Percentiles rank a stretch among this genome's conserved stretches.
These are phyloP conservation scores for Trametes hirsuta DNA, from an alignment of 1,284 basidiomycete genomes.

Conservation along the genomic window DNA sequence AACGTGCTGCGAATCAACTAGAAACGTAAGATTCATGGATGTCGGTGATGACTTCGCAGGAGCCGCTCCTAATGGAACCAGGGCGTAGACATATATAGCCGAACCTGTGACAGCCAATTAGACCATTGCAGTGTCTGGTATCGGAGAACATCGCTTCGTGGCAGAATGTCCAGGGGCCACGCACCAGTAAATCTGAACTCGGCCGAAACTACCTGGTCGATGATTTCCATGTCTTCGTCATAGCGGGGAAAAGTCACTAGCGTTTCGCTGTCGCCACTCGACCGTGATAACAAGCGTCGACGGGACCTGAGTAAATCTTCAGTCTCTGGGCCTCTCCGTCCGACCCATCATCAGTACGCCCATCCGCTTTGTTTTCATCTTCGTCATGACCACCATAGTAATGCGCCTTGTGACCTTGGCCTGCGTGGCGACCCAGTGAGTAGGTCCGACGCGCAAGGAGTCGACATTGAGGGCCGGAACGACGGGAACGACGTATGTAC, in stretches of 20 bases:
- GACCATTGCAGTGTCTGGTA: not conserved
- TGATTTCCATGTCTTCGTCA: constrained; percentile 41
- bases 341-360: no score
- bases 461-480: not conserved
- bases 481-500: constrained; percentile 5
- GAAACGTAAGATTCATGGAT: constrained; percentile 39
- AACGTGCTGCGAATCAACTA: constrained; percentile 33
- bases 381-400: no score
- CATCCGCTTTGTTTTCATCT: no score
- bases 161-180: constrained; percentile 20
- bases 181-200: constrained; percentile 54
- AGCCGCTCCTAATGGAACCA: constrained; percentile 36
- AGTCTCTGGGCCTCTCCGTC: no score
- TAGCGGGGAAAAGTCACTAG: constrained; percentile 35
- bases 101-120: constrained; percentile 31
- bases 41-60: constrained; percentile 36
- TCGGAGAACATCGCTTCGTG: not conserved
- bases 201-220: constrained; percentile 43
- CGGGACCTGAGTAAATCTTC: no score
- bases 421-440: no score
- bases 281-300: no score
- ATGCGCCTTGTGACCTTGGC: no score
- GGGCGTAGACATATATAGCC: constrained; percentile 37
- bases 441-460: no score
- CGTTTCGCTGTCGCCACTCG: constrained; percentile 18